Base-by-base conservation (phyloP, 306 rosid genomes). In the Mimosa bimucronata region DNA sequence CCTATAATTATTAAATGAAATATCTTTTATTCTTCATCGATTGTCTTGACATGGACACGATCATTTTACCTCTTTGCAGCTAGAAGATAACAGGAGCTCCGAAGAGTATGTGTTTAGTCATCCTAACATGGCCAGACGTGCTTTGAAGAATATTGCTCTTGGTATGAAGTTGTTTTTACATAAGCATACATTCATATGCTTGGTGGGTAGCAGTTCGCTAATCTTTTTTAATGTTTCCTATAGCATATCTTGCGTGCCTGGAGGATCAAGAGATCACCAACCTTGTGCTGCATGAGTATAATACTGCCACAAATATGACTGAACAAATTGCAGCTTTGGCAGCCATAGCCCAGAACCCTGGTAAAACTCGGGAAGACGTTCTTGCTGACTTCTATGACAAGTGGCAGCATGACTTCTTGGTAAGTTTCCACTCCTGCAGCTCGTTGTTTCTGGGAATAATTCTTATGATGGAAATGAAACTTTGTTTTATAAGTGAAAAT, bases 281-380 rank as follows among this genome's bases (percentile, higher is more conserved):
- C 78, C 86, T 91, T 74, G 92, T 82, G 1, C 82, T 93, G 72
- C 71, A 85, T 2, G 99, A 96, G 88, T 96, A 96, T 79, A 80
- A 69, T 75, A 74, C 87, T 74, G 98, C 99, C 75, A 89, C 98
- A 83, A 96, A 96, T 88, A 93, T 96, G 99, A 96, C 99, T 0
- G 99, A 96, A 29, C 99, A 96, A 77, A 91, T 96, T 84, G 91
- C 98, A 67, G 99, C 99, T 76, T 84, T 96, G 88, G 97, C 89
- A 28, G 98, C 99, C 70, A 69, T 93, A 70, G 90, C 92, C 38
- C 99, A 96, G 84, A 93, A 81, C 78, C 92, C 99, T 67, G 96
- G 99, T 71, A 83, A 93, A 90, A 81, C 82, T 74, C 97, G 97
- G 48, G 98, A 96, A 73, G 91, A 89, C 67, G 86, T 89, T 83